Evolutionary conservation across 768 basidiomycete species (phyloP), one percentile per base, ranked within the genome.

Genomic region (Tricholoma hemisulphureum): DNA sequence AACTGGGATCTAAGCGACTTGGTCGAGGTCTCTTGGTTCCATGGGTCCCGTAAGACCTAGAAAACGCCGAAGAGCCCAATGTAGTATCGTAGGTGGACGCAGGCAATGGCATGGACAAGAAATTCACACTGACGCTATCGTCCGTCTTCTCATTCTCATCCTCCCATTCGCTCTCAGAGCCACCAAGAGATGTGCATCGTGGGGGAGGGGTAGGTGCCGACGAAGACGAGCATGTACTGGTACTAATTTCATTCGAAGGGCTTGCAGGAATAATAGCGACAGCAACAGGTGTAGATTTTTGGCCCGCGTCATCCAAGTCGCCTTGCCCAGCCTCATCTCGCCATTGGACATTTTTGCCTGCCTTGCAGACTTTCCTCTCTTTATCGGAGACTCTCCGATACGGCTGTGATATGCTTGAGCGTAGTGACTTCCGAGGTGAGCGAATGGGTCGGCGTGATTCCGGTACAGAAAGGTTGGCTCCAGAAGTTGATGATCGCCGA

Each of bases 131-230:
- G 63, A 89, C 66, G 67, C 87, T 90, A 51, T 91, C 90, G 7
- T 94, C 91, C 1, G 88, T 90, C 73, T 83, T 89, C 67, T 93
- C 91, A 63, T 86, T 84, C 65, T 93, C 92, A 66, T 93, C 91
- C 71, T 93, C 91, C 91, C 92, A 93, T 56, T 94, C 91, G 69
- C 88, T 91, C 63, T 93, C 91, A 5, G 89, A 91, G 6, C 84
- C 80, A 46, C 85, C 81, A 21, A 80, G 70, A 3, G 86, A 85
- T 31, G 73, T 68, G 55, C 71, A 78, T 57, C 84, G 75, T 16
- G 69, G 70, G 13, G 77, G 62, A 35, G 76, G 71, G 34, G 75
- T 69, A 21, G 69, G 59, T 14, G 65, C 65, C 32, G 65, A 64
- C 29, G 65, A 57, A 32, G 67, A 58, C 39, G 70, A 72, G 4